phyloP scores from a whole-genome alignment of 345 rosid species.

The Citrus unshiu region DNA sequence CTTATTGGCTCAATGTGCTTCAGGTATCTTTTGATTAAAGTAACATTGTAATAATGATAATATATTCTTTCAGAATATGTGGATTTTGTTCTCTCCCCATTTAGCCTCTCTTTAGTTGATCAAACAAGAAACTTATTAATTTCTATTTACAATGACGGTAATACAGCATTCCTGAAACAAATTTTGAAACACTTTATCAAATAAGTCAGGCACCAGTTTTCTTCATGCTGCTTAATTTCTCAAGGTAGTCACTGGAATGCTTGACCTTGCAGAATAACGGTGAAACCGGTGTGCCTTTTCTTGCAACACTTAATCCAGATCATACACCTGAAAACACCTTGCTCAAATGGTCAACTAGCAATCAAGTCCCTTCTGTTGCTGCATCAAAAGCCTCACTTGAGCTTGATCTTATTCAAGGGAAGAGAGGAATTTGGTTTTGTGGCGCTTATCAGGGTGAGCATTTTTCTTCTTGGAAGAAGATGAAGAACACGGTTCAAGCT shows the following conservation, averaged over 20 bases:
- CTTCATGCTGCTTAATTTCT: too few species aligned
- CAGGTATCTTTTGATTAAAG: conserved; percentile 43
- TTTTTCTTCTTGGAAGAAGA: background rate
- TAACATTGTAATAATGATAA: too few species aligned
- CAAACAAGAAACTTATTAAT: too few species aligned
- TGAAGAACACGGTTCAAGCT: background rate
- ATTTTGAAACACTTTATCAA: background rate
- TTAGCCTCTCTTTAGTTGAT: too few species aligned
- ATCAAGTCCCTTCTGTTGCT: conserved; percentile 83
- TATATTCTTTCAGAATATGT: background rate
- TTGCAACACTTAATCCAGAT: conserved; percentile 79
- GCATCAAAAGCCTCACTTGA: conserved; percentile 78
- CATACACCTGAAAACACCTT: conserved; percentile 50
- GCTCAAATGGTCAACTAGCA: conserved; percentile 79
- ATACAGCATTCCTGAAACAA: too few species aligned
- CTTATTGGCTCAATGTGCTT: conserved; percentile 93
- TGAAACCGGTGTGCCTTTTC: conserved; percentile 54
- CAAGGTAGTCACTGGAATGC: too few species aligned
- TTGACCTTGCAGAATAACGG: conserved; percentile 62
- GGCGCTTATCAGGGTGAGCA: conserved; percentile 80
- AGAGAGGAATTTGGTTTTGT: conserved; percentile 39
- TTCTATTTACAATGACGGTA: too few species aligned
- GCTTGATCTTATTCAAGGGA: conserved; percentile 62
- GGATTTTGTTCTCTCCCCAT: background rate
- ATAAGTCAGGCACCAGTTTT: too few species aligned